phyloP scores from a whole-genome alignment of 2,329 filamentous ascomycete species.

The Trichophyton equinum region DNA sequence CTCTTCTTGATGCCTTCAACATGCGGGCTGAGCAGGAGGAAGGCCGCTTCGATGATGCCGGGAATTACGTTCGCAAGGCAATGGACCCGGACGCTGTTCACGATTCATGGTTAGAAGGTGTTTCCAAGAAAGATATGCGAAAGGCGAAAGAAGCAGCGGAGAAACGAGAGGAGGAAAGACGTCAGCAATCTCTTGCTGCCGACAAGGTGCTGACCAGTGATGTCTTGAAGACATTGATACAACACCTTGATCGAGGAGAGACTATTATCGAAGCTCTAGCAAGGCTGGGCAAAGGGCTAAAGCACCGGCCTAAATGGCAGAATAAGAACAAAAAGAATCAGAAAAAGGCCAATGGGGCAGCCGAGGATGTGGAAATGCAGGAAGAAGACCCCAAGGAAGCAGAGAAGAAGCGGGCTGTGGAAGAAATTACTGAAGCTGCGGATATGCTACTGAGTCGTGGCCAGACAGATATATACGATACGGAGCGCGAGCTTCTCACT shows the following conservation, averaged over 20 bases:
- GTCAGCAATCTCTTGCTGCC: constrained; percentile 57
- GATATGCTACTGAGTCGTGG: constrained; percentile 75
- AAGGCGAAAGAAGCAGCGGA: constrained; percentile 77
- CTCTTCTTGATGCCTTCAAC: constrained; percentile 92
- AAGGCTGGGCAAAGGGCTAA: constrained; percentile 57
- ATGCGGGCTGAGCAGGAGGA: constrained; percentile 83
- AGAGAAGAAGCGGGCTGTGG: constrained; percentile 59
- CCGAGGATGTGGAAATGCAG: constrained; percentile 58
- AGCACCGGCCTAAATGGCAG: constrained; percentile 49
- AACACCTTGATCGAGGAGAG: constrained; percentile 63
- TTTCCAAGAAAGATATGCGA: constrained; percentile 89
- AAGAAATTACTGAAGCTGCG: constrained; percentile 76
- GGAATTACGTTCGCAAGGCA: constrained; percentile 85
- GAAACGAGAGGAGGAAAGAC: constrained; percentile 64
- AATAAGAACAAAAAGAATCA: constrained; percentile 44
- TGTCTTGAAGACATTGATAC: constrained; percentile 60
- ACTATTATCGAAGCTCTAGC: constrained; percentile 80
- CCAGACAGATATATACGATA: constrained; percentile 81
- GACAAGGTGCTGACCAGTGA: constrained; percentile 64
- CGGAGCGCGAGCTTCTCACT: constrained; percentile 69
- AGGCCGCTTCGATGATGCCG: constrained; percentile 76
- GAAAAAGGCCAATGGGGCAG: constrained; percentile 21
- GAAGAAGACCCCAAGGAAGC: constrained; percentile 55
- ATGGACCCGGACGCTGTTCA: constrained; percentile 79
- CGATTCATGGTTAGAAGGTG: constrained; percentile 81